These are phyloP conservation scores for Aquilaria agallochum DNA, from an alignment of 441 rosid genomes.

Conservation along the genomic window DNA sequence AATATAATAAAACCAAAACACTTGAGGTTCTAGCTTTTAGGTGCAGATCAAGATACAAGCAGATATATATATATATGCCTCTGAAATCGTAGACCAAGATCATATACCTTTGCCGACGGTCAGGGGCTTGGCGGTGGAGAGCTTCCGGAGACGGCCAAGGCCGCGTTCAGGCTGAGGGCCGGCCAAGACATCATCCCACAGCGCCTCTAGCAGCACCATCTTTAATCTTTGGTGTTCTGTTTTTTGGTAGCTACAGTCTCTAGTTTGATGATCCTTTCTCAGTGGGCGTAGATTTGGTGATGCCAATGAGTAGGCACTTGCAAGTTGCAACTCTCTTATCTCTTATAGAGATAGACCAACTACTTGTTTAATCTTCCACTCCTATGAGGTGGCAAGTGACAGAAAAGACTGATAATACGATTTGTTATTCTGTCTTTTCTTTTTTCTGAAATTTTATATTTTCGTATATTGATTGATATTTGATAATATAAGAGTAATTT, in stretches of 20 bases:
- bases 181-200: slow-evolving; percentile 88
- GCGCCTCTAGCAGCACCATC: slow-evolving; percentile 67
- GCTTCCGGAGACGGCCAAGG: slow-evolving; percentile 74
- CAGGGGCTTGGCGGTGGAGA: slow-evolving; percentile 40
- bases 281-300: background rate
- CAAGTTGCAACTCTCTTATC: background rate
- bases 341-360: too few species aligned
- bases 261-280: background rate
- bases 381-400: too few species aligned
- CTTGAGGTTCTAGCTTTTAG: background rate
- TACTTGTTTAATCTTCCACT: too few species aligned
- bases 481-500: too few species aligned
- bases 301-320: slow-evolving; percentile 5
- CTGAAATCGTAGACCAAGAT: too few species aligned
- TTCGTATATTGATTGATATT: too few species aligned
- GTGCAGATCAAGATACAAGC: background rate
- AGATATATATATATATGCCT: background rate
- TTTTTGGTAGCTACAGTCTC: background rate
- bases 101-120: slow-evolving; percentile 33
- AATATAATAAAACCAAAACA: background rate
- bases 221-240: background rate
- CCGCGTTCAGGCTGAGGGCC: slow-evolving; percentile 94
- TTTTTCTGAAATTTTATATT: too few species aligned
- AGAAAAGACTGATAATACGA: too few species aligned
- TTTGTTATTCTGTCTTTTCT: too few species aligned